phyloP scores from a whole-genome alignment of 495 filamentous ascomycete genomes.

The Hyaloscypha variabilis region DNA sequence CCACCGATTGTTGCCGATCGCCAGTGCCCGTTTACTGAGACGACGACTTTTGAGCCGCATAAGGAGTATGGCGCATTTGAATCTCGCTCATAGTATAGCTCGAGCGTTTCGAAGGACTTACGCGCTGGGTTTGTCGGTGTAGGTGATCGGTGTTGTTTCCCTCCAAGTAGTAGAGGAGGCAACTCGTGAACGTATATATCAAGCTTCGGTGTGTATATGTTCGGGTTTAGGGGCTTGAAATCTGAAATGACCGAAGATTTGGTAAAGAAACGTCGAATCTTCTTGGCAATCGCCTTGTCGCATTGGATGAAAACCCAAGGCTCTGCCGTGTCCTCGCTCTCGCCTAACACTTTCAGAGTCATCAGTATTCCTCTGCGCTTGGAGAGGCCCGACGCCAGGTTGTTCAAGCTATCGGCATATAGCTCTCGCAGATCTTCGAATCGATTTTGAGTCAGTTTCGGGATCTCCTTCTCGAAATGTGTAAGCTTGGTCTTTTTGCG shows the following conservation, averaged over 20 bases:
- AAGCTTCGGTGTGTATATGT: conserved; percentile 22
- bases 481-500: conserved; percentile 20
- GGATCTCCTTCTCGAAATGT: conserved; percentile 24
- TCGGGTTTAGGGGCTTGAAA: conserved; percentile 21
- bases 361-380: conserved; percentile 24
- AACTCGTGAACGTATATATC: conserved; percentile 21
- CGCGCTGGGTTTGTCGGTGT: neutral
- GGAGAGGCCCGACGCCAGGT: conserved; percentile 8
- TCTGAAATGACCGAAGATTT: conserved; percentile 21
- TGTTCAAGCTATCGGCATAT: conserved; percentile 22
- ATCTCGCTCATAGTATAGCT: neutral
- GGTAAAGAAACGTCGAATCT: conserved; percentile 32
- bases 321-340: conserved; percentile 26
- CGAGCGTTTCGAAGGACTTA: neutral
- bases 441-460: conserved; percentile 26
- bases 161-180: conserved; percentile 13
- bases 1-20: conserved; percentile 7
- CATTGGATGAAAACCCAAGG: conserved; percentile 34
- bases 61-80: neutral
- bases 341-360: conserved; percentile 28
- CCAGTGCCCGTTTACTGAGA: no score
- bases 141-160: neutral
- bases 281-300: conserved; percentile 16
- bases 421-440: conserved; percentile 33
- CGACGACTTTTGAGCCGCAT: neutral